These are phyloP conservation scores for Asterionellopsis glacialis DNA, from an alignment of 108 stramenopile species.

Conservation along the genomic window DNA sequence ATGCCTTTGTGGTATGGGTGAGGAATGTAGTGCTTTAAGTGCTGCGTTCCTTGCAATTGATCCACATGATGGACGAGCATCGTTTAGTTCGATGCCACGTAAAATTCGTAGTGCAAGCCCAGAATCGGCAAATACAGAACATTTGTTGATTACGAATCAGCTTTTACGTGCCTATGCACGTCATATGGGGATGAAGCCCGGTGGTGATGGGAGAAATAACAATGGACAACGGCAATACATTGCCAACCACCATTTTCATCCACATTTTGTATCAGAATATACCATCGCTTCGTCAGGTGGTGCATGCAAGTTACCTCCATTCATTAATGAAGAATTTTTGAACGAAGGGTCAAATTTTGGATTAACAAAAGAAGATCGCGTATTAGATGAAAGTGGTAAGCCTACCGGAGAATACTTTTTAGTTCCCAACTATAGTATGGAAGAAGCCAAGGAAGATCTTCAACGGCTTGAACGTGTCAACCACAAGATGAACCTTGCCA, in stretches of 20 bases:
- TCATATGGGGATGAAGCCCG: too few relatives aligned
- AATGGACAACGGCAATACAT: constrained; percentile 1
- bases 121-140: too few relatives aligned
- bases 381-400: constrained; percentile 20
- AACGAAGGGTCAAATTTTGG: not conserved
- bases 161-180: too few relatives aligned
- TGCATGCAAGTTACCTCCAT: constrained; percentile 23
- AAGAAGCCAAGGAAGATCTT: constrained; percentile 26
- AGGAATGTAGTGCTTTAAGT: too few relatives aligned
- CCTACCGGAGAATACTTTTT: constrained; percentile 31
- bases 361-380: constrained; percentile 18
- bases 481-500: too few relatives aligned
- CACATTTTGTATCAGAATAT: constrained; percentile 14
- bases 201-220: too few relatives aligned
- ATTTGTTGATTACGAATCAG: too few relatives aligned
- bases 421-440: constrained; percentile 21
- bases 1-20: too few relatives aligned
- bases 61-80: too few relatives aligned
- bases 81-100: too few relatives aligned
- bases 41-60: too few relatives aligned
- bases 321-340: constrained; percentile 24
- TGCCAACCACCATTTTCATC: constrained; percentile 44
- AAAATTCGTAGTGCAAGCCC: too few relatives aligned
- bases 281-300: not conserved
- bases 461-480: constrained; percentile 11